Evolutionary conservation across 495 filamentous ascomycete species (phyloP), one percentile per base, ranked within the genome.

Genomic region (Collariella sp.): DNA sequence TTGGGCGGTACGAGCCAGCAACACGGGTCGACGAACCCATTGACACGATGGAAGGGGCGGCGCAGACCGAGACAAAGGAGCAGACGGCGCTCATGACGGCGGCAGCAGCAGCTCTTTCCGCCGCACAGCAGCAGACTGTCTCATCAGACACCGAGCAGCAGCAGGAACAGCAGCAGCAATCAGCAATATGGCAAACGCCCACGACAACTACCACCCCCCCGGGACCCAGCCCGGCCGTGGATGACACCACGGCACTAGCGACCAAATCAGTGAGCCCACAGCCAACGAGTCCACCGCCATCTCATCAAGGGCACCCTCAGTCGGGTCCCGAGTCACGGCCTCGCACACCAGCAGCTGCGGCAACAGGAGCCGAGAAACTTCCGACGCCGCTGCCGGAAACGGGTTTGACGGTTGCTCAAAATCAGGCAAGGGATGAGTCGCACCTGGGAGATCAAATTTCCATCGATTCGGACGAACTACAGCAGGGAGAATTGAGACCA

Each of bases 361-460:
- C 51, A 22, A 43, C 42, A 29, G 52, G 15, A 10, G 54, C 49
- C 34, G 38, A 51, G 35, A 52, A 26, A 20, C 43, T 7, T 34
- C 41, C 11, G 22, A 45, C 47, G 31, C 31, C 40, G 33, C 43
- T 12, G 41, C 52, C 45, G 7, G 26, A 35, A 13, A 19, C 57
- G 7, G 31, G 38, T 10, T 22, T 40, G 15, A 23, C 13, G 19
- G 43, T 34, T 3, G 49, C 33, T 18, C 29, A 13, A 7, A 29
- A n/a, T 15, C 43, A 55, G 20, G 34, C 41, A 23, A 50, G 58
- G 35, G 11, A 15, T 29, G 46, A 56, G 7, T 34, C 60, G 24
- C 55, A 60, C 9, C 60, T 57, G 61, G 46, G 39, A 44, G 60
- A 58, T 16, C 62, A 60, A 45, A 58, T 61, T 34, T 55, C 54